These are phyloP conservation scores for Penicillium sp. DNA, from an alignment of 2,329 filamentous ascomycete species.

Conservation along the genomic window DNA sequence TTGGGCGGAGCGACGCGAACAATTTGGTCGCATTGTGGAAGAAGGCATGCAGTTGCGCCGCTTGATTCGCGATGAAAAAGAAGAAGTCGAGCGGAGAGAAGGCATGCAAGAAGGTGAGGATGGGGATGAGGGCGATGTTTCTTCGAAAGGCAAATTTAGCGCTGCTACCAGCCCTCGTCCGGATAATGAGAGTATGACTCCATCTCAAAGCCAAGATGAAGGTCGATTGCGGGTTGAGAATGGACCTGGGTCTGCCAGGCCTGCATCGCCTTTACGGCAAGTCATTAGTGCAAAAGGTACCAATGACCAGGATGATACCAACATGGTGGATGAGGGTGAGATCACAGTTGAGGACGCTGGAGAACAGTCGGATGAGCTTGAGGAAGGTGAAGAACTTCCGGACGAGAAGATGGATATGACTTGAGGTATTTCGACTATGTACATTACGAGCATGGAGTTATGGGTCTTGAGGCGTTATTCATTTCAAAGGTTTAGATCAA, in stretches of 20 bases:
- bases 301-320: slow-evolving; percentile 55
- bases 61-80: slow-evolving; percentile 91
- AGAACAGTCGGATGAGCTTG: slow-evolving; percentile 45
- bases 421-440: slow-evolving; percentile 19
- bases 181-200: slow-evolving; percentile 48
- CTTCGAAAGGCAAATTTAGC: slow-evolving; percentile 50
- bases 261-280: slow-evolving; percentile 41
- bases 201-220: slow-evolving; percentile 39
- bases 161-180: slow-evolving; percentile 52
- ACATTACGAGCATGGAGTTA: slow-evolving; percentile 32
- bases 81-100: slow-evolving; percentile 85
- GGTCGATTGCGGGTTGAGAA: slow-evolving; percentile 35
- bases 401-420: slow-evolving; percentile 69
- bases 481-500: slow-evolving; percentile 17
- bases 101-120: slow-evolving; percentile 70
- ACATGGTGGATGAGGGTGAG: slow-evolving; percentile 58
- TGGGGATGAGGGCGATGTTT: slow-evolving; percentile 54
- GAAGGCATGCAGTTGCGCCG: slow-evolving; percentile 84
- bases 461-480: slow-evolving; percentile 21
- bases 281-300: slow-evolving; percentile 25
- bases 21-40: slow-evolving; percentile 85
- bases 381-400: slow-evolving; percentile 52
- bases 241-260: slow-evolving; percentile 27
- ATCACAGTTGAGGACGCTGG: slow-evolving; percentile 38
- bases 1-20: slow-evolving; percentile 80